Percentiles rank a stretch among this genome's conserved stretches.
Evolutionary conservation across 2,329 filamentous ascomycete species (phyloP).

Genomic region (Cyclaneusma minus): DNA sequence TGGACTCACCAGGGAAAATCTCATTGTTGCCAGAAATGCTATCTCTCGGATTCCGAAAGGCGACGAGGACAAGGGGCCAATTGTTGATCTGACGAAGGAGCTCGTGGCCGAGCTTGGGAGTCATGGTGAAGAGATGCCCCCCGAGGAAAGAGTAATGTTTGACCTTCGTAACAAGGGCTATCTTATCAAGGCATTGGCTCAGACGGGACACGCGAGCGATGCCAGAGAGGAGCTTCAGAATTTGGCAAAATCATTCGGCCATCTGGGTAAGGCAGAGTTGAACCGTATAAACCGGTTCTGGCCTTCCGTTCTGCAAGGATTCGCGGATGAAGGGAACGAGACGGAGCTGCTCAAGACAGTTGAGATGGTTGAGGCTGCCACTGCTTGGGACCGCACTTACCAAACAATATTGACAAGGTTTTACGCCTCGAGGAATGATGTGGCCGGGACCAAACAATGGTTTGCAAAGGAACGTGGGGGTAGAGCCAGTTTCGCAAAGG

Average conservation of each 20-base stretch:
- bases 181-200: too few species aligned
- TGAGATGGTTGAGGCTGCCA: slow-evolving; percentile 30
- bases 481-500: slow-evolving; percentile 14
- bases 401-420: slow-evolving; percentile 43
- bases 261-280: too few species aligned
- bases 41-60: slow-evolving; percentile 11
- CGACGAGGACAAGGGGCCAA: slow-evolving; percentile 5
- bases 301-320: slow-evolving; percentile 40
- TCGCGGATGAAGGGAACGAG: slow-evolving; percentile 43
- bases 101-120: slow-evolving; percentile 7
- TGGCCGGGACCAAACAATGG: slow-evolving; percentile 51
- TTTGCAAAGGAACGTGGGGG: slow-evolving; percentile 38
- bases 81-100: slow-evolving; percentile 3
- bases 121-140: too few species aligned
- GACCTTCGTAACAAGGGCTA: too few species aligned
- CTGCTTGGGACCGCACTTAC: slow-evolving; percentile 27
- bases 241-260: too few species aligned
- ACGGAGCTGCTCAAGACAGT: slow-evolving; percentile 40
- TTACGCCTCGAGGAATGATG: slow-evolving; percentile 40
- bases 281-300: slow-evolving; percentile 20
- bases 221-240: slow-evolving; percentile 12
- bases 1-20: slow-evolving; percentile 6
- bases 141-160: too few species aligned
- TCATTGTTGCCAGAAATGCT: slow-evolving; percentile 7
- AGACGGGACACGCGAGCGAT: too few species aligned